Evolutionary conservation across 768 basidiomycete genomes (phyloP).

Genomic region (Termitomyces sp.): DNA sequence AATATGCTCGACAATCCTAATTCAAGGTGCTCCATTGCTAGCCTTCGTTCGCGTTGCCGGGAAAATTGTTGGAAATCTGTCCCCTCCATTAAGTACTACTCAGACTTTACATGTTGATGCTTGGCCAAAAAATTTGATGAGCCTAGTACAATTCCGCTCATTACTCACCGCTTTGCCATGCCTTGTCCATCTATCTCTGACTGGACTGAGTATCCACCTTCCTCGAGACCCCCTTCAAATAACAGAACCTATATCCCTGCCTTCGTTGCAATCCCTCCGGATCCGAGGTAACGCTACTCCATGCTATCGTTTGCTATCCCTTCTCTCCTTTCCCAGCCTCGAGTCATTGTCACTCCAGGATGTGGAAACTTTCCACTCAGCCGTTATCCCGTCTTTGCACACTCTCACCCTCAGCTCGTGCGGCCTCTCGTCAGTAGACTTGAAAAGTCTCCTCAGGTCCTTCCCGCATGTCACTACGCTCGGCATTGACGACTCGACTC

Average conservation of each 20-base stretch:
- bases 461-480: conserved; percentile 32
- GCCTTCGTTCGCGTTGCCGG: conserved; percentile 40
- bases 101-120: conserved; percentile 44
- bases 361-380: conserved; percentile 30
- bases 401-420: conserved; percentile 31
- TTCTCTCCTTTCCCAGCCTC: conserved; percentile 32
- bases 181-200: conserved; percentile 39
- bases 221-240: conserved; percentile 27
- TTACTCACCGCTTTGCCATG: conserved; percentile 30
- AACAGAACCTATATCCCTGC: conserved; percentile 26
- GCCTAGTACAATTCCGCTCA: conserved; percentile 29
- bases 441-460: conserved; percentile 27
- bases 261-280: conserved; percentile 35
- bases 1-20: conserved; percentile 27
- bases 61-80: conserved; percentile 33
- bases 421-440: conserved; percentile 26
- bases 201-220: conserved; percentile 32
- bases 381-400: conserved; percentile 27
- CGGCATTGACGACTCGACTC: conserved; percentile 29
- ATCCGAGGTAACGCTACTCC: conserved; percentile 32
- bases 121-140: conserved; percentile 30
- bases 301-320: conserved; percentile 29
- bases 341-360: conserved; percentile 31
- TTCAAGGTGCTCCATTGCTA: conserved; percentile 27
- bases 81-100: conserved; percentile 31